Evolutionary conservation across 2,329 filamentous ascomycete genomes (phyloP), one percentile per base, ranked within the genome.

Genomic region (Fusarium dlaminii): DNA sequence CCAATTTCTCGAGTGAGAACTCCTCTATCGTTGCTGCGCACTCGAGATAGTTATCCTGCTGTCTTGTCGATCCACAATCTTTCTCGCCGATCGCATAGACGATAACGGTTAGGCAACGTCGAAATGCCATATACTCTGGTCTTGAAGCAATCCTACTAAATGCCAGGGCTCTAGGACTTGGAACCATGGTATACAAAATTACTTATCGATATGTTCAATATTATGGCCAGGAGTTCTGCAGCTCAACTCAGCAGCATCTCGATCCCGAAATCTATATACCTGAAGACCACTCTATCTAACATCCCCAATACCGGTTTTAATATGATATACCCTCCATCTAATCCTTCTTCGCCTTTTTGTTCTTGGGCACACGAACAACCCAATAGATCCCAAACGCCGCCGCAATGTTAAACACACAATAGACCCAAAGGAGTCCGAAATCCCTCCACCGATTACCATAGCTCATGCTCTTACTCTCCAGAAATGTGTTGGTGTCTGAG

Each of bases 361-460:
- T 68, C 71, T 83, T 84, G 0, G 81, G 80, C 43, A 84, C 82
- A 12, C 83, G 77, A 18, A 78, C 80, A 69, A 84, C 63, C 82
- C 83, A 89, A 72, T 89, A 90, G 51, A 88, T 79, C 5, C 81
- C 77, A n/a, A 89, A 79, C 0, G 87, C 86, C 7, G 83, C 85
- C 40, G 81, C 79, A 43, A 88, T 79, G 69, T 90, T 90, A 77
- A 90, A 89, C 9, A 82, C 79, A 57, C 87, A 84, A 62, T 88
- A 90, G 1, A 82, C 84, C 82, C 86, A 89, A 62, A 89, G 81
- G 29, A 90, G 80, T 5, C 88, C 89, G 64, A 87, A 87, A 70
- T 91, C 87, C 45, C 88, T 84, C 88, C 88, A 91, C 30, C 87
- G 80, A 51, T 89, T 78, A 52, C 76, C 79, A 68, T 87, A 90